Conservation (phyloP, 805 yeast species). For the Candida michaelii region DNA sequence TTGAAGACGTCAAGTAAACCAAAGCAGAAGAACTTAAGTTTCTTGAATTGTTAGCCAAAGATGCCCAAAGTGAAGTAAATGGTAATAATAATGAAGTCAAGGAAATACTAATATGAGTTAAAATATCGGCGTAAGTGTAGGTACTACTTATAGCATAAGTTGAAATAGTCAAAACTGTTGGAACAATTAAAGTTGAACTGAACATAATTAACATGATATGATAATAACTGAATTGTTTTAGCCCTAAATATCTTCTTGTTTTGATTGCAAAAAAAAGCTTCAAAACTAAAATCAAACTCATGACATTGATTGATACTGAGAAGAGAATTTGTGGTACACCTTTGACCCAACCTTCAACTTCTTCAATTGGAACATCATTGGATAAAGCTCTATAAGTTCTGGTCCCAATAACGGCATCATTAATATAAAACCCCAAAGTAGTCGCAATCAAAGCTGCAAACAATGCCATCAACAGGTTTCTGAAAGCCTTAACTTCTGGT, state of each 20-base stretch:
- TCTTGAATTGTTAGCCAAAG: conserved; percentile 52
- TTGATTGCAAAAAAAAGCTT: conserved; percentile 70
- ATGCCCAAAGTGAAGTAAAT: conserved; percentile 86
- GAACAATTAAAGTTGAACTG: conserved; percentile 76
- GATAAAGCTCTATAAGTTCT: neutral
- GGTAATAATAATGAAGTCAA: conserved; percentile 59
- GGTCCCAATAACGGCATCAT: conserved; percentile 47
- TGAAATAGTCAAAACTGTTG: conserved; percentile 65
- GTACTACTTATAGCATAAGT: conserved; percentile 28
- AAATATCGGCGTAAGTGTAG: conserved; percentile 10
- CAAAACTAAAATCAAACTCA: conserved; percentile 57
- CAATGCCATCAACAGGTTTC: conserved; percentile 26
- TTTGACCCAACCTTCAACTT: conserved; percentile 31
- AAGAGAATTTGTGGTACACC: conserved; percentile 63
- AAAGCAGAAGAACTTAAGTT: conserved; percentile 10
- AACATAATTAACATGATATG: conserved; percentile 82
- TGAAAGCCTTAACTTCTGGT: conserved; percentile 45
- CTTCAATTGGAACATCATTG: neutral
- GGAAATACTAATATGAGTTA: conserved; percentile 13
- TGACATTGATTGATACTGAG: conserved; percentile 63
- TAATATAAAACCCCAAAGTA: conserved; percentile 59
- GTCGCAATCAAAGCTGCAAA: conserved; percentile 38
- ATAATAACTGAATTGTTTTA: conserved; percentile 77
- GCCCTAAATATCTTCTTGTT: conserved; percentile 73
- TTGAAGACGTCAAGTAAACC: conserved; percentile 12